Conservation (phyloP, 805 yeast genomes). For the Naumovozyma baii region DNA sequence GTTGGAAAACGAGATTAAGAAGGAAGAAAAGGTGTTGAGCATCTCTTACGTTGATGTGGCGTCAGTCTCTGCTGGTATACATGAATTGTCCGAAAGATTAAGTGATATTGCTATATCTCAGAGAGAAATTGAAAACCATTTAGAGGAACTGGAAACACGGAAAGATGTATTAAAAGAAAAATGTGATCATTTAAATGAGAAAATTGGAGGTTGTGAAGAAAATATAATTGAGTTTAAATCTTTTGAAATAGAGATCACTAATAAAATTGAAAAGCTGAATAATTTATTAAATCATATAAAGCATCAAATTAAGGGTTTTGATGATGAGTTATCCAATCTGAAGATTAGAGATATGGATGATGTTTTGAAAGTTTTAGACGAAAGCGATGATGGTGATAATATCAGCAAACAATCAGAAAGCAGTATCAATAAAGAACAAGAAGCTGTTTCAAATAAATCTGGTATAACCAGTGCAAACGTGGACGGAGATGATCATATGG, state of each 20-base stretch:
- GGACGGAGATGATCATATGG: constrained; percentile 8
- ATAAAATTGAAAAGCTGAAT: constrained; percentile 50
- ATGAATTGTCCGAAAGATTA: constrained; percentile 21
- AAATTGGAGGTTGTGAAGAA: constrained; percentile 32
- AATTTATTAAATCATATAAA: constrained; percentile 31
- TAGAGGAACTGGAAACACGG: constrained; percentile 33
- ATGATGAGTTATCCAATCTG: constrained; percentile 35
- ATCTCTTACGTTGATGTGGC: constrained; percentile 41
- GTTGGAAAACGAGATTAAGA: constrained; percentile 51
- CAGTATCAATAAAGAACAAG: not conserved
- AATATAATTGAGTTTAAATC: constrained; percentile 51
- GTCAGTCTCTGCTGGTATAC: constrained; percentile 31
- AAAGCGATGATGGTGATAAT: constrained; percentile 2
- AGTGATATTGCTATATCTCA: constrained; percentile 30
- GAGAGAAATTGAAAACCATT: constrained; percentile 19
- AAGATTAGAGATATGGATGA: constrained; percentile 46
- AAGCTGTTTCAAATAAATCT: constrained; percentile 11
- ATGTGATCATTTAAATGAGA: constrained; percentile 33
- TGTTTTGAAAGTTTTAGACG: constrained; percentile 12
- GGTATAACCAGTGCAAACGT: not conserved
- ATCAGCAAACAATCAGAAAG: not conserved
- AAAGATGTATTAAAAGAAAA: constrained; percentile 35
- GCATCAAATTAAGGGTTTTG: constrained; percentile 32
- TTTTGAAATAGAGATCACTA: constrained; percentile 55
- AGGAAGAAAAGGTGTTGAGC: constrained; percentile 40